phyloP scores from a whole-genome alignment of 805 yeast species.

The Pichia ethanolica region DNA sequence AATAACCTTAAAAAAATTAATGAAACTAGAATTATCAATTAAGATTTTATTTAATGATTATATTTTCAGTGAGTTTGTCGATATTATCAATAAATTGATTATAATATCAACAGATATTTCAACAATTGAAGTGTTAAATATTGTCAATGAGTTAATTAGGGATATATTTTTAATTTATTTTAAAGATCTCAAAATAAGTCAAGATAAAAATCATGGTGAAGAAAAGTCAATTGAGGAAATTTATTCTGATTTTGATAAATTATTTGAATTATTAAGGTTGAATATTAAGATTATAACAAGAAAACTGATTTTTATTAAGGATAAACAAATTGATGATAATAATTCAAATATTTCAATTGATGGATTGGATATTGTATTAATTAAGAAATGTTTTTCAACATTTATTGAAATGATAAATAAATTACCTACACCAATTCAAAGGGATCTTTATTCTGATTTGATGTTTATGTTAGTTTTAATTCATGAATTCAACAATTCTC shows the following conservation, averaged over 20 bases:
- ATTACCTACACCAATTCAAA: slow-evolving; percentile 61
- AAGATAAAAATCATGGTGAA: slow-evolving; percentile 13
- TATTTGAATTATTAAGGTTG: slow-evolving; percentile 74
- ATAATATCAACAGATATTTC: slow-evolving; percentile 38
- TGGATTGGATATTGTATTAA: slow-evolving; percentile 31
- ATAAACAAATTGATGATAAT: slow-evolving; percentile 28
- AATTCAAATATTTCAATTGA: slow-evolving; percentile 18
- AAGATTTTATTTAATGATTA: slow-evolving; percentile 55
- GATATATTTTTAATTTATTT: slow-evolving; percentile 39
- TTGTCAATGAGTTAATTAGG: slow-evolving; percentile 41
- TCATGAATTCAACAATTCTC: slow-evolving; percentile 35
- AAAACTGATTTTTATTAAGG: slow-evolving; percentile 52
- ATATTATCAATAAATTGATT: slow-evolving; percentile 64
- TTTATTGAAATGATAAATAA: slow-evolving; percentile 55
- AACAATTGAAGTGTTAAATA: slow-evolving; percentile 31
- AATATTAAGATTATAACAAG: slow-evolving; percentile 55
- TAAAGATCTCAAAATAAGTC: slow-evolving; percentile 24
- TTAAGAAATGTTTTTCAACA: slow-evolving; percentile 42
- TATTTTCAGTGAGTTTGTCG: slow-evolving; percentile 68
- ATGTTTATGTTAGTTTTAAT: slow-evolving; percentile 55
- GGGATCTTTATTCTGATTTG: slow-evolving; percentile 66
- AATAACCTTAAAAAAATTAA: slow-evolving; percentile 46
- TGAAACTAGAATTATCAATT: slow-evolving; percentile 50
- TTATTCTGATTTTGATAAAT: slow-evolving; percentile 58
- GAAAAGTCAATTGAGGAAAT: slow-evolving; percentile 32